Conservation (phyloP, 257 asterid genomes). For the Solanum etuberosum region DNA sequence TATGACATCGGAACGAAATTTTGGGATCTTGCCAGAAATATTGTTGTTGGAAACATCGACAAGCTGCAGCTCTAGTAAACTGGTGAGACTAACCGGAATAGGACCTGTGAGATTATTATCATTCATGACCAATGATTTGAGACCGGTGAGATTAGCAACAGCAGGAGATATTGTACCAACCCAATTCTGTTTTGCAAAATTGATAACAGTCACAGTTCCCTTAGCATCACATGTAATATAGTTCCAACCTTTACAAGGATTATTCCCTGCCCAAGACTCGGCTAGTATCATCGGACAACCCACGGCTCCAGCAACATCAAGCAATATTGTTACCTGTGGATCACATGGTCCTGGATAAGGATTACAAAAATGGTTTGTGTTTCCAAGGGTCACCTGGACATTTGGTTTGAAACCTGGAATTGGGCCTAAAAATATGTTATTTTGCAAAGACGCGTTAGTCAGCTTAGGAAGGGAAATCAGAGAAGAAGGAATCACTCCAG, state of each 20-base stretch:
- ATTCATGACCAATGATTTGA: constrained; percentile 32
- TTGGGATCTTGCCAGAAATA: constrained; percentile 61
- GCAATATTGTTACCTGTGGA: constrained; percentile 55
- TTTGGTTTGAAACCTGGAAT: constrained; percentile 32
- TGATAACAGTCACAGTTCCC: constrained; percentile 41
- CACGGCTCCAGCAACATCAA: constrained; percentile 35
- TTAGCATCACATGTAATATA: constrained; percentile 35
- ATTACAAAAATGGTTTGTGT: constrained; percentile 41
- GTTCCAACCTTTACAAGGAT: constrained; percentile 58
- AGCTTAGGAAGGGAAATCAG: constrained; percentile 43
- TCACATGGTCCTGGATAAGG: constrained; percentile 55
- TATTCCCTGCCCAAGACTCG: constrained; percentile 60
- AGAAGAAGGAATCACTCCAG: constrained; percentile 64
- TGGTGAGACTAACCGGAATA: constrained; percentile 47
- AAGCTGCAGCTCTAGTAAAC: constrained; percentile 28
- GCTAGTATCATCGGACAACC: constrained; percentile 52
- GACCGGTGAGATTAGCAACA: constrained; percentile 32
- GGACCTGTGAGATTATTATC: constrained; percentile 53
- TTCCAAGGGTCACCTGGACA: constrained; percentile 33
- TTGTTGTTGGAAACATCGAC: constrained; percentile 78
- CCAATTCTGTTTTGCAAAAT: constrained; percentile 48
- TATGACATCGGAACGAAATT: constrained; percentile 22
- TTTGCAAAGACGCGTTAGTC: constrained; percentile 30
- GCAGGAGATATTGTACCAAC: constrained; percentile 55
- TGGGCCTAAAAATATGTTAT: constrained; percentile 69